Conservation (phyloP, 345 rosid species). For the Crucihimalaya himalaica region DNA sequence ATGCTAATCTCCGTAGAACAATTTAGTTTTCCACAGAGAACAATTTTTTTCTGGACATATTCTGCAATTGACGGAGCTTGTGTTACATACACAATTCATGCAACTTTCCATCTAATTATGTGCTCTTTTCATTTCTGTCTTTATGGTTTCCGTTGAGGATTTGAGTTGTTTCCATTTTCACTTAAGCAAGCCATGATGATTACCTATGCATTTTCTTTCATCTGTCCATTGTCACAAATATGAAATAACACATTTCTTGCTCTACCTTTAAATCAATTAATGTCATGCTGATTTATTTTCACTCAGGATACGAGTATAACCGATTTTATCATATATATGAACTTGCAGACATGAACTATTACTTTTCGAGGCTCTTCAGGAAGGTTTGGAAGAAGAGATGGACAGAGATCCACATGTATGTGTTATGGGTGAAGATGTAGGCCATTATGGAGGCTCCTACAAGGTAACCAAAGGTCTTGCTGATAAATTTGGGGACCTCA, state of each 20-base stretch:
- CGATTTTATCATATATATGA: not conserved
- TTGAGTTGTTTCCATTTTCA: not conserved
- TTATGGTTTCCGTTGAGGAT: not conserved
- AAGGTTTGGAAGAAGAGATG: conserved; percentile 99
- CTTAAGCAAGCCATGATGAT: not conserved
- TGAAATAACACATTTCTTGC: not conserved
- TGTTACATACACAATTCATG: not conserved
- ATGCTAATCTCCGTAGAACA: not conserved
- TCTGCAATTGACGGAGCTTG: not conserved
- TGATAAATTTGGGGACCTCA: conserved; percentile 73
- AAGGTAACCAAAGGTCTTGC: conserved; percentile 87
- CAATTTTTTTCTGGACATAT: not conserved
- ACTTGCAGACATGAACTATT: conserved; percentile 73
- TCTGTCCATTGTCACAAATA: not conserved
- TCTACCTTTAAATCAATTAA: not conserved
- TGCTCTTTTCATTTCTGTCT: not conserved
- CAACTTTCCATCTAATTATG: not conserved
- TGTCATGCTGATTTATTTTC: not conserved
- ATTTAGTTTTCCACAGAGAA: not conserved
- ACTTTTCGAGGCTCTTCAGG: conserved; percentile 87
- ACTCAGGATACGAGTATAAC: not conserved
- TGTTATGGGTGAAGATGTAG: conserved; percentile 98
- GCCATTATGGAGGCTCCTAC: conserved; percentile 97
- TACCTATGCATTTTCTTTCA: not conserved
- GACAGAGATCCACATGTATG: conserved; percentile 83